Base-by-base conservation (phyloP, 2,329 filamentous ascomycete genomes). In the Davidsoniella virescens region DNA sequence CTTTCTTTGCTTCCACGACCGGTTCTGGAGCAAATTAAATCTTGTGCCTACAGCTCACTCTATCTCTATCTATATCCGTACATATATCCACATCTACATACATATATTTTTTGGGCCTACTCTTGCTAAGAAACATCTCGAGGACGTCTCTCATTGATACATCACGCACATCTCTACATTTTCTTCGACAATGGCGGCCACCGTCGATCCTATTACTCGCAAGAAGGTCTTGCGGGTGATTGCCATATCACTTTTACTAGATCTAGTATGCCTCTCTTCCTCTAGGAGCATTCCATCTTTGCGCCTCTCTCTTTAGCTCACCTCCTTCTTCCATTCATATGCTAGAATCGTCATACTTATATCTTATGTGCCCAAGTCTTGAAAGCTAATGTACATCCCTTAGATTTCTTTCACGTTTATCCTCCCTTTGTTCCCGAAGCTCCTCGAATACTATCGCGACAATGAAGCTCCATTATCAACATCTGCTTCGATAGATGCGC, bases 341-440 rank as follows among this genome's bases (percentile, higher is more conserved):
- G 9, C 9, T 8, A 6, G 9, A 12, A 33, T 33, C 4, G 29
- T 9, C 8, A 33, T 33, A 33, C 12, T 12, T 9, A 4, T 12
- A 4, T 8, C 29, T 8, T 2, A 8, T 33, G 1, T 12, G 4
- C 2, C 12, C 8, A 33, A 33, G 29, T 33, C 29, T 33, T 2
- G 29, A 33, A 29, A 41, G 40, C 20, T 20, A 48, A 25, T 9
- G 18, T 16, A n/a, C 52, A 45, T 17, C 36, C 7, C 17, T 29
- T 55, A 95, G 90, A 86, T 96, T 60, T 95, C 90, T 51, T 98
- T 98, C 65, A 98, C 92, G 26, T 95, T 98, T 63, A 96, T 96
- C 62, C 81, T 98, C 7, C 92, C 92, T 0, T 78, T 98, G 36
- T 98, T 96, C 63, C 92, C 88, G 6, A 88, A 87, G 52, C 82